Evolutionary conservation across 148 eudicot genomes (phyloP).

Genomic region (Heliosperma pusillum): DNA sequence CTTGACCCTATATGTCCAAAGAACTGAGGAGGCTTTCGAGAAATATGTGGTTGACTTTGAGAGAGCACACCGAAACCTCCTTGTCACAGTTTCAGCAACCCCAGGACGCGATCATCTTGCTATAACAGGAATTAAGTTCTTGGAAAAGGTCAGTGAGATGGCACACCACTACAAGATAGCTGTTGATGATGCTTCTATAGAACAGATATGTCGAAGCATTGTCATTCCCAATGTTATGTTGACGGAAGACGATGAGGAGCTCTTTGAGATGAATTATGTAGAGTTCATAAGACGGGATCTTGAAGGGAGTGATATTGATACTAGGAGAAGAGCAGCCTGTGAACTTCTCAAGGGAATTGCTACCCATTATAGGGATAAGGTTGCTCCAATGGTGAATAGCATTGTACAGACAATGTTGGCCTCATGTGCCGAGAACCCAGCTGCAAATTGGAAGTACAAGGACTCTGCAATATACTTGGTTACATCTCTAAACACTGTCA

Average conservation of each 20-base stretch:
- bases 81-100: slow-evolving; percentile 58
- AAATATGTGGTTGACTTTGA: slow-evolving; percentile 68
- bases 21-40: slow-evolving; percentile 78
- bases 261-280: slow-evolving; percentile 89
- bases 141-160: slow-evolving; percentile 76
- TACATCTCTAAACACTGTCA: slow-evolving; percentile 69
- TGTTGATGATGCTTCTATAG: slow-evolving; percentile 64
- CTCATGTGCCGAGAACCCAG: slow-evolving; percentile 61
- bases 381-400: slow-evolving; percentile 55
- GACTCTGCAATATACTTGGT: slow-evolving; percentile 94
- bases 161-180: slow-evolving; percentile 64
- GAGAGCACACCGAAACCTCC: slow-evolving; percentile 66
- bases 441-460: slow-evolving; percentile 78
- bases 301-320: slow-evolving; percentile 99
- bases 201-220: slow-evolving; percentile 74
- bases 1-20: slow-evolving; percentile 84
- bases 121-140: slow-evolving; percentile 79
- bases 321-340: slow-evolving; percentile 93
- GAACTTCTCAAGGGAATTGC: slow-evolving; percentile 93
- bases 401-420: slow-evolving; percentile 65
- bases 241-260: slow-evolving; percentile 91
- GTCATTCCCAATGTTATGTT: slow-evolving; percentile 94
- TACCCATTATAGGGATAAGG: slow-evolving; percentile 66
- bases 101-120: slow-evolving; percentile 77
- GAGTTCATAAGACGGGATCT: slow-evolving; percentile 89